phyloP scores from a whole-genome alignment of 2,329 filamentous ascomycete species.

The Sporothrix sp. region DNA sequence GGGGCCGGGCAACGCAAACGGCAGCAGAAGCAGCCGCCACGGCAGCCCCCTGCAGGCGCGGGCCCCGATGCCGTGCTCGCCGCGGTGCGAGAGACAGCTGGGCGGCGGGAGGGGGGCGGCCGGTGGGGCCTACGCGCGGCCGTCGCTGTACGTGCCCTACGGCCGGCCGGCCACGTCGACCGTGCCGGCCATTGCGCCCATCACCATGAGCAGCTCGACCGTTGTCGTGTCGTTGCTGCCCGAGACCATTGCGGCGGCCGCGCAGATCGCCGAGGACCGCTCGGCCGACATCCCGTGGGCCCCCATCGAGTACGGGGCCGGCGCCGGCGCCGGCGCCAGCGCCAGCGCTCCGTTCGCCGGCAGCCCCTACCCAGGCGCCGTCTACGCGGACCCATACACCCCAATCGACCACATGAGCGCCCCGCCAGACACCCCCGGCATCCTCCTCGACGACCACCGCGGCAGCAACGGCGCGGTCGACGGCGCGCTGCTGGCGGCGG shows the following conservation, averaged over 20 bases:
- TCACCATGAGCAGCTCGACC: neutral
- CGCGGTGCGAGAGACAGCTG: neutral
- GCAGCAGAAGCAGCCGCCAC: neutral
- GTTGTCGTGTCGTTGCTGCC: constrained; percentile 2
- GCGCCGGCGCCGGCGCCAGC: too few relatives aligned
- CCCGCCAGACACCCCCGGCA: neutral
- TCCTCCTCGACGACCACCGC: neutral
- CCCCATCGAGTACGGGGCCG: constrained; percentile 6
- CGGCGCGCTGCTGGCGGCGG: neutral
- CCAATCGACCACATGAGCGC: neutral
- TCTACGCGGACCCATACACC: too few relatives aligned
- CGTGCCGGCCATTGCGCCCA: neutral
- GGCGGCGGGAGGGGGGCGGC: neutral
- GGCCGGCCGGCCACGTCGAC: neutral
- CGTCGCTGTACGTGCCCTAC: neutral
- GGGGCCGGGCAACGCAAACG: neutral
- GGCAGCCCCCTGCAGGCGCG: neutral
- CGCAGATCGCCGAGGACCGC: constrained; percentile 3
- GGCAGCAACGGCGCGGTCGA: neutral
- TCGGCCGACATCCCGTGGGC: constrained; percentile 7
- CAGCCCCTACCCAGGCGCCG: too few relatives aligned
- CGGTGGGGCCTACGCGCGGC: neutral
- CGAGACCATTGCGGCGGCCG: constrained; percentile 2
- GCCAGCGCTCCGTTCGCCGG: too few relatives aligned
- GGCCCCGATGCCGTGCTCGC: neutral